Conservation (phyloP, 805 yeast genomes). For the Pichia scutulata region DNA sequence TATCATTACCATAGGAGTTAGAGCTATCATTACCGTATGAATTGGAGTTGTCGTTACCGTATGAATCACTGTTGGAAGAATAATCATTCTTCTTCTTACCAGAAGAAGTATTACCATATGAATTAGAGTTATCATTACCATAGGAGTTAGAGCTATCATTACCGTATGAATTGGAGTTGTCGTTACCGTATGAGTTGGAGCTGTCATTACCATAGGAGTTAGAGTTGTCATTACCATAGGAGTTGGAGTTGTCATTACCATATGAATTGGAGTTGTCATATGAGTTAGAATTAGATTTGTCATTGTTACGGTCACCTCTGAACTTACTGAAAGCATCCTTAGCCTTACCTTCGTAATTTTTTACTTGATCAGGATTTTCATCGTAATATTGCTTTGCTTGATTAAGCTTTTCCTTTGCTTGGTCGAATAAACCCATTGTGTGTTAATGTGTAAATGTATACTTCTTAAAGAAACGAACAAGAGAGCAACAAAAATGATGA, state of each 20-base stretch:
- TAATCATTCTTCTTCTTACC: too few species aligned
- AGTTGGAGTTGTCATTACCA: slow-evolving; percentile 26
- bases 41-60: slow-evolving; percentile 18
- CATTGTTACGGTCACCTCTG: slow-evolving; percentile 23
- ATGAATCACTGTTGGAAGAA: slow-evolving; percentile 29
- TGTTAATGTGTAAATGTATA: neutral
- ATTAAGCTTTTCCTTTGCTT: neutral
- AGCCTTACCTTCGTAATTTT: slow-evolving; percentile 4
- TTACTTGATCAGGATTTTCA: slow-evolving; percentile 1
- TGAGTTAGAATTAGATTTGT: slow-evolving; percentile 14
- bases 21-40: slow-evolving; percentile 13
- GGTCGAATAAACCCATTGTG: slow-evolving; percentile 15
- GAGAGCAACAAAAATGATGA: neutral
- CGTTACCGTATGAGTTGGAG: too few species aligned
- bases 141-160: too few species aligned
- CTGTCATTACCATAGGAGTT: too few species aligned
- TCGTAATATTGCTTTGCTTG: slow-evolving; percentile 2
- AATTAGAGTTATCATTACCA: slow-evolving; percentile 25
- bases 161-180: too few species aligned
- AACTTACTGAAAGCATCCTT: slow-evolving; percentile 5
- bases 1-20: slow-evolving; percentile 20
- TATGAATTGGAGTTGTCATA: slow-evolving; percentile 26
- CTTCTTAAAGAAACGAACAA: neutral
- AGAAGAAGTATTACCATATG: slow-evolving; percentile 25
- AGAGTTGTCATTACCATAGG: slow-evolving; percentile 25